Evolutionary conservation across 257 asterid genomes (phyloP), one percentile per base, ranked within the genome.

Genomic region (Fraxinus excelsior): DNA sequence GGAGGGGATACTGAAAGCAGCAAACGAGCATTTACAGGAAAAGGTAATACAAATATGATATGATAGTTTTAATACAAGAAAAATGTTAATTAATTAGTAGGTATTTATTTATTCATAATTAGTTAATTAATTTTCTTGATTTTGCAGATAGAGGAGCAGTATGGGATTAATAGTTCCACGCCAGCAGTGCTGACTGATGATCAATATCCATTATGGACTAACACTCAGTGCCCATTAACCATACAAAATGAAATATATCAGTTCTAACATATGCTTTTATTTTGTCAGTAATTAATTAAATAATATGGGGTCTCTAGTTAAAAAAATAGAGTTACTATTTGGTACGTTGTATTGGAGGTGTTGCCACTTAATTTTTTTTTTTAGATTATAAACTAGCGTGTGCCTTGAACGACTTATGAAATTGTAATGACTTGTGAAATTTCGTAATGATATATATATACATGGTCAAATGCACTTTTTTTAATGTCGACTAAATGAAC

Each of bases 1-100:
- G 98, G 97, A 90, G 86, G 97, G 91, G 37, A 93, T 93, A 83
- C 94, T 93, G 68, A 82, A 84, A 66, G 97, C 94, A 49, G 97
- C 97, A 81, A 93, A 93, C 91, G 88, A 86, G 76, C 85, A 85
- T 81, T 90, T 93, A 71, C 96, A 86, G 68, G 97, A 91, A 37
- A 91, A 91, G 96, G 96, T 89, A 9, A 74, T 1, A 12, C 28
- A 2, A 60, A 21, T 60, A 21, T 9, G 14, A 60, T 60, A 23
- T 29, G 18, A 68, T 10, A 65, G 76, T 74, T 75, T 74, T 62
- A 71, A 67, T 31, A 28, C 5, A 16, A 19, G n/a, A 35, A 10
- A 13, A 58, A 31, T 31, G 10, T 5, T 4, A 53, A 53, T 18
- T 53, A n/a, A 16, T 53, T 18, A n/a, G 26, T 53, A 53, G 10